Evolutionary conservation across 305 asterid species (phyloP), one percentile per base, ranked within the genome.

Genomic region (Striga hermonthica): DNA sequence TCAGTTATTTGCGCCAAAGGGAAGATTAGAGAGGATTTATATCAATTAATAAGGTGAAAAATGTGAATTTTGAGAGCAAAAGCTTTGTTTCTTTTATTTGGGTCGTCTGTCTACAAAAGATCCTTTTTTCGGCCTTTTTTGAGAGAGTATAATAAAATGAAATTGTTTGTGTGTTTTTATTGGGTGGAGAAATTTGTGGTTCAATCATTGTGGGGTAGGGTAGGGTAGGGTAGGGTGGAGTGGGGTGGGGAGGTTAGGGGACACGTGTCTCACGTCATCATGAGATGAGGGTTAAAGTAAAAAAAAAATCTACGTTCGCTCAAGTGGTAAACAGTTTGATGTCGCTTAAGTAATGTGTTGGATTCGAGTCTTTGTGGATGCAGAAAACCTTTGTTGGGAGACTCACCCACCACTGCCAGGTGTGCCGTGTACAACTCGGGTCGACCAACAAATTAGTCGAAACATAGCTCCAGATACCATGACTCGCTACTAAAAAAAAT

Each of bases 201-300:
- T 70, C 74, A 70, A 67, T 66, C 67, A 59, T 58, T 49, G 56
- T 49, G 76, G 55, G 75, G 67, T 60, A 58, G 49, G 7, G 57
- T 45, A 38, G 55, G 55, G 49, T 45, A 4, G 9, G 28, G 13
- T 4, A 2, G 6, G 28, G 34, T 4, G 36, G 5, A 12, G 6
- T 15, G 11, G 34, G 7, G 16, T 15, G 31, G 31, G 58, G 13
- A 47, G 41, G 61, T 11, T 38, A 22, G 52, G n/a, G 31, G 48
- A 13, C 41, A 3, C 13, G 16, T 13, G 60, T 28, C 61, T 59
- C 79, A 75, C 79, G 85, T 80, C 80, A 80, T 59, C 74, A 63
- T 11, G 36, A 7, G 60, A 60, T 31, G 54, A 49, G 22, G 65
- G 53, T 16, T 53, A 53, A 43, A 57, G 52, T 67, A 9, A 13